Percentiles rank a stretch among this genome's conserved stretches.
Evolutionary conservation across 331 rosid genomes (phyloP).

Genomic region (Acacia pycnantha): DNA sequence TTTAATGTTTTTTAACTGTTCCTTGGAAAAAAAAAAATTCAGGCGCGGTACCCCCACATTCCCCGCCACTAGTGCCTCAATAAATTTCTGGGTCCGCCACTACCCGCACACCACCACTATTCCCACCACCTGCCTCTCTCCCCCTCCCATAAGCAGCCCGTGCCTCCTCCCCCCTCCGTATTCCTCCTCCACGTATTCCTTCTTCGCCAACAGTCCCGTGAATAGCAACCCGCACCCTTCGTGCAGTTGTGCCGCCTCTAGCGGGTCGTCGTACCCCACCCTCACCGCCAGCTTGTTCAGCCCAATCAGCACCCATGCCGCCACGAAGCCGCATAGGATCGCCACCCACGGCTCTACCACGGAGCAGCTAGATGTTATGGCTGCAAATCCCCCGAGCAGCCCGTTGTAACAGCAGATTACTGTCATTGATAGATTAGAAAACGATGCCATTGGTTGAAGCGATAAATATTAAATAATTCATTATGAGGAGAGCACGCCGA

Average conservation of each 20-base stretch:
- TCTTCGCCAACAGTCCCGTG: constrained; percentile 63
- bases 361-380: constrained; percentile 71
- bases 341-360: constrained; percentile 89
- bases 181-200: constrained; percentile 41
- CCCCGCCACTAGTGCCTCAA: too few species aligned
- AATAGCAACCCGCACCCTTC: constrained; percentile 79
- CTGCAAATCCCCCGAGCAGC: constrained; percentile 71
- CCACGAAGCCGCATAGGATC: constrained; percentile 72
- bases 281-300: too few species aligned
- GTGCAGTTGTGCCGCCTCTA: constrained; percentile 84
- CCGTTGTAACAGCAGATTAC: constrained; percentile 44
- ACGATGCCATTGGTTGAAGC: not conserved
- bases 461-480: too few species aligned
- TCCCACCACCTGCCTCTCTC: constrained; percentile 56
- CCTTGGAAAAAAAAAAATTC: too few species aligned
- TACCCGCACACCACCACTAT: constrained; percentile 39
- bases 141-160: constrained; percentile 77
- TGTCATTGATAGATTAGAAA: not conserved
- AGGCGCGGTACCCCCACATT: too few species aligned
- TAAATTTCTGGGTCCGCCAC: too few species aligned
- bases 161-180: constrained; percentile 50
- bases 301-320: constrained; percentile 62
- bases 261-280: constrained; percentile 67
- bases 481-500: not conserved
- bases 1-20: too few species aligned